Evolutionary conservation across 2,329 filamentous ascomycete genomes (phyloP).

Genomic region (Exserohilum turcica): DNA sequence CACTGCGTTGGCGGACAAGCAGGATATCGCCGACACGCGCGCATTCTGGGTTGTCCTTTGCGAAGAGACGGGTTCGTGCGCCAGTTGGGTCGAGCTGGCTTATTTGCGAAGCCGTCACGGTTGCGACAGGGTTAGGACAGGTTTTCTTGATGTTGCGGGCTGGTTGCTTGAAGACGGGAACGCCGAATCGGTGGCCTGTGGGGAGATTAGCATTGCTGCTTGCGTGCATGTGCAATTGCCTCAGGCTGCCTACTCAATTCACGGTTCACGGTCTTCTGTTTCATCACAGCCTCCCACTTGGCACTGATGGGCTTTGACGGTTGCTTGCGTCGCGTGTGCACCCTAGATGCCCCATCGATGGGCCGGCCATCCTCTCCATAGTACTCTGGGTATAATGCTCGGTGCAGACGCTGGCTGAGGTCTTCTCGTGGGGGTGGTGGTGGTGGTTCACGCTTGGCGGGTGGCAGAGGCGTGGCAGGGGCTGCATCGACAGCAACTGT

Average conservation of each 20-base stretch:
- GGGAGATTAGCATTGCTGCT: constrained; percentile 3
- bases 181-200: constrained; percentile 46
- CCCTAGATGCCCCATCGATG: not conserved
- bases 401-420: constrained; percentile 29
- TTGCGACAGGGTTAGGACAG: constrained; percentile 70
- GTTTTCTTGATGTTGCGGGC: constrained; percentile 60
- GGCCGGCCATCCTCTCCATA: constrained; percentile 7
- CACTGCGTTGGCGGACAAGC: constrained; percentile 81
- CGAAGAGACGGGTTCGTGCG: constrained; percentile 80
- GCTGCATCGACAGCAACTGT: constrained; percentile 14
- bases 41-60: constrained; percentile 74
- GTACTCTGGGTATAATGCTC: constrained; percentile 21
- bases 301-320: constrained; percentile 14
- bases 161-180: constrained; percentile 57
- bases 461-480: constrained; percentile 1
- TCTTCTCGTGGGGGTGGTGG: constrained; percentile 6
- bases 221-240: not conserved
- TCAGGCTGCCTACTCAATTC: constrained; percentile 14
- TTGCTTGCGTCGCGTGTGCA: constrained; percentile 2
- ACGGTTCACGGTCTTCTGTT: constrained; percentile 16
- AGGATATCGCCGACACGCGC: constrained; percentile 88
- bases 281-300: constrained; percentile 21
- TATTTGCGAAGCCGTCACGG: constrained; percentile 72
- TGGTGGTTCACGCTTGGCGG: constrained; percentile 12
- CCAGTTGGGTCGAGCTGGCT: constrained; percentile 80